phyloP scores from a whole-genome alignment of 2,329 filamentous ascomycete species.

The Coniochaeta sp. region DNA sequence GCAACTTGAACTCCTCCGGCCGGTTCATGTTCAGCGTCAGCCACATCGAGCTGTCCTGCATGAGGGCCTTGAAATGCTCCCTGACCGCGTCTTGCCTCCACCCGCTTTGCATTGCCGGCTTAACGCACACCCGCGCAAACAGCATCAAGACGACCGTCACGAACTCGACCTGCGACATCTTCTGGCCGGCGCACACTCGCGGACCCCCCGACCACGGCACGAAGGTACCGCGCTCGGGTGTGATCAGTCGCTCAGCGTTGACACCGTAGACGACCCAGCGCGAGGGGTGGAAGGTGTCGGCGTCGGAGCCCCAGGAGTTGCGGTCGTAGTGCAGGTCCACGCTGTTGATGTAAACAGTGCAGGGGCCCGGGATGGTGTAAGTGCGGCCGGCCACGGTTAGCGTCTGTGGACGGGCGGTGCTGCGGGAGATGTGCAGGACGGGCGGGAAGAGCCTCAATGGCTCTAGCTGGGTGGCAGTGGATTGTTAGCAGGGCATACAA shows the following conservation, averaged over 20 bases:
- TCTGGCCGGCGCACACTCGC: constrained; percentile 42
- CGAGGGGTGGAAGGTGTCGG: constrained; percentile 26
- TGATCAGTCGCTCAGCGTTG: constrained; percentile 15
- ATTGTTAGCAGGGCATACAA: no score
- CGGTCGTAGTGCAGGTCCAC: constrained; percentile 19
- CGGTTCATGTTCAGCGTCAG: constrained; percentile 22
- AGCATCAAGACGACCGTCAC: constrained; percentile 34
- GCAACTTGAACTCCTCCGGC: constrained; percentile 11
- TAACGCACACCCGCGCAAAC: constrained; percentile 18
- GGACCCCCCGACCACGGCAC: constrained; percentile 41
- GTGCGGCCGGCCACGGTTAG: constrained; percentile 19
- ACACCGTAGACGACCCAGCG: constrained; percentile 28
- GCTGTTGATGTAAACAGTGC: constrained; percentile 26
- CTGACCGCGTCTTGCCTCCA: constrained; percentile 15
- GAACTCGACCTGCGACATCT: constrained; percentile 50
- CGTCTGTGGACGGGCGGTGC: constrained; percentile 19
- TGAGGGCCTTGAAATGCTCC: constrained; percentile 13
- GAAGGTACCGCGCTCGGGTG: constrained; percentile 31
- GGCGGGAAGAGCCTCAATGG: constrained; percentile 33
- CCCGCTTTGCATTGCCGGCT: constrained; percentile 13
- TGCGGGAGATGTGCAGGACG: constrained; percentile 27
- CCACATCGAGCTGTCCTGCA: constrained; percentile 16
- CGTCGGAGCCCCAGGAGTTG: constrained; percentile 22
- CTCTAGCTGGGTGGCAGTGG: constrained; percentile 20
- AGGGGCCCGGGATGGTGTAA: constrained; percentile 23